phyloP scores from a whole-genome alignment of 106 monocot genomes.

The Dendrobium nobile region DNA sequence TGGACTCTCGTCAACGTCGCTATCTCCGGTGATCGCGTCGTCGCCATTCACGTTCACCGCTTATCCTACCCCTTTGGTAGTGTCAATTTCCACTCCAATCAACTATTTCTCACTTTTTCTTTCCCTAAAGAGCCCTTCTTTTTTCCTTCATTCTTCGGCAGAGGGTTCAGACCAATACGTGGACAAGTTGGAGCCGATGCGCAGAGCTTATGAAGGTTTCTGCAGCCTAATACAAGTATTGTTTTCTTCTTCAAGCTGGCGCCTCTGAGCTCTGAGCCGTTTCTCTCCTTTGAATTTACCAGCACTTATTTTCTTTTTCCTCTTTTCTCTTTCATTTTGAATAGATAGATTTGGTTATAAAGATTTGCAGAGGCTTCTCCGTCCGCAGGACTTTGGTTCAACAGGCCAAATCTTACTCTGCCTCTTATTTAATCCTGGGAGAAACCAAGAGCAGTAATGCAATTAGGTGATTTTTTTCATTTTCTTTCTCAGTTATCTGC shows the following conservation, averaged over 20 bases:
- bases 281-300: background rate
- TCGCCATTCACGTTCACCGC: slow-evolving; percentile 71
- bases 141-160: background rate
- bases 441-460: slow-evolving; percentile 26
- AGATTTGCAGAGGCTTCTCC: slow-evolving; percentile 58
- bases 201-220: slow-evolving; percentile 46
- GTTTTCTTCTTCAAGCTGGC: background rate
- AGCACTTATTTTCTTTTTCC: background rate
- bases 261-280: background rate
- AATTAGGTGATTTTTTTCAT: slow-evolving; percentile 26
- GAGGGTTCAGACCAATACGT: background rate
- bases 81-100: background rate
- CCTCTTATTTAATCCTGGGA: slow-evolving; percentile 58
- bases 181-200: slow-evolving; percentile 26
- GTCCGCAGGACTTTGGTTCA: slow-evolving; percentile 43
- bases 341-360: slow-evolving; percentile 67
- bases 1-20: slow-evolving; percentile 85
- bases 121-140: background rate
- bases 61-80: slow-evolving; percentile 16
- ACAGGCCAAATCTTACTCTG: slow-evolving; percentile 29
- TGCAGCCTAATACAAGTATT: slow-evolving; percentile 52
- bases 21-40: slow-evolving; percentile 51
- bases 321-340: background rate
- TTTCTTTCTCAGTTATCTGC: background rate
- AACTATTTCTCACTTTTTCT: slow-evolving; percentile 3